Base-by-base conservation (phyloP, 768 basidiomycete genomes). In the Pleurotus eryngii region DNA sequence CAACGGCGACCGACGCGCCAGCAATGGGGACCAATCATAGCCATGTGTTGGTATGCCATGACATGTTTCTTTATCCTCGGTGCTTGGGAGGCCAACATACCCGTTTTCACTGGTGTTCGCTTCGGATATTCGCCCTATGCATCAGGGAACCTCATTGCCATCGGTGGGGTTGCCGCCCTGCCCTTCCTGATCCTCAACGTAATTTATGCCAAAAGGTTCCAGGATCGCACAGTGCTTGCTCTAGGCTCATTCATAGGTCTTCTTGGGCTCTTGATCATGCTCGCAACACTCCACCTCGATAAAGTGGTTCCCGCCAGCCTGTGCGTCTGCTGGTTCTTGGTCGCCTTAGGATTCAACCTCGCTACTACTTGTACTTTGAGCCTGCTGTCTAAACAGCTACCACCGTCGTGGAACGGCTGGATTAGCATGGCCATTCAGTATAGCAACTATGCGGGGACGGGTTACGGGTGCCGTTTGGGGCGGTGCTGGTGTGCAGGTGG, bases 271-370 rank as follows among this genome's bases (percentile, higher is more conserved):
- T 45, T 60, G 17, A 58, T 60, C 45, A 60, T 60, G 60, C 49
- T 60, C 20, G 60, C 60, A 6, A 46, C 57, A 27, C 49, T 55
- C 20, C 42, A 60, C 12, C 48, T 20, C 17, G 62, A 57, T 51
- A 55, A 57, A 40, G 61, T 64, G 39, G 39, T 64, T 9, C 54
- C 55, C 18, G 58, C 66, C 57, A 73, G 81, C 18, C 61, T 75
- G 40, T 84, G 80, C 64, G 86, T 88, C 82, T 87, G 84, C 66
- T 88, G 84, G 81, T 84, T 81, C 63, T 77, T 84, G 40, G 73
- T 88, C 20, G 86, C 88, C 22, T 74, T 88, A 4, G 87, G 88
- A 1, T 89, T 89, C 74, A 89, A 89, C 67, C 72, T 89, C 9
- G 80, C 84, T n/a, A 85, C 80, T 60, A 88, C 85, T 2, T 81